phyloP scores from a whole-genome alignment of 371 early-diverging fungal genomes.

The Lichtheimia ramosa region DNA sequence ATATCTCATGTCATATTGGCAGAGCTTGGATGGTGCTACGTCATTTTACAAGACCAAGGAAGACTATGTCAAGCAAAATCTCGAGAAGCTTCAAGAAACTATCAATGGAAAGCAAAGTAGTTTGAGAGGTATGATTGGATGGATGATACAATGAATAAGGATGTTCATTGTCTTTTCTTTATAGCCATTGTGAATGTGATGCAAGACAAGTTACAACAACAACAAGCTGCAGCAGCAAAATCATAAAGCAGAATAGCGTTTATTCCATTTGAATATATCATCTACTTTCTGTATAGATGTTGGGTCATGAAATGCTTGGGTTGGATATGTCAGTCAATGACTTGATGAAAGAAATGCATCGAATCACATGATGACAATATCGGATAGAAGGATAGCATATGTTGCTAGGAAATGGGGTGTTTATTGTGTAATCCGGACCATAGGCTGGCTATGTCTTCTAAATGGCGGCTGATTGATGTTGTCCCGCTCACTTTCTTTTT shows the following conservation, averaged over 20 bases:
- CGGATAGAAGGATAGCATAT: no score
- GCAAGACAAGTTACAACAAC: constrained; percentile 51
- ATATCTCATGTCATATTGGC: background rate
- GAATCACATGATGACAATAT: no score
- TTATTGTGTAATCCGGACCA: no score
- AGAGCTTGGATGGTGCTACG: constrained; percentile 74
- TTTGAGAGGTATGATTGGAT: constrained; percentile 58
- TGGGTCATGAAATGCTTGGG: no score
- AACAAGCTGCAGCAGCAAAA: constrained; percentile 20
- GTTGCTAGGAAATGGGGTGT: no score
- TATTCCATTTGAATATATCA: no score
- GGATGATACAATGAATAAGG: background rate
- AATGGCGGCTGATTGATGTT: no score
- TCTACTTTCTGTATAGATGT: no score
- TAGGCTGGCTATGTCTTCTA: no score
- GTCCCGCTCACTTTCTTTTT: no score
- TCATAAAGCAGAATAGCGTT: background rate
- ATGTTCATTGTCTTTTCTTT: background rate
- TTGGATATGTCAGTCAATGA: no score
- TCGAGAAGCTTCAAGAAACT: constrained; percentile 76
- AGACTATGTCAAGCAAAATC: constrained; percentile 70
- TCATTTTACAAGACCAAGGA: constrained; percentile 79
- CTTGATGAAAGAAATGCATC: no score
- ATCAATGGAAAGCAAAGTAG: constrained; percentile 75
- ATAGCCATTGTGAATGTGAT: constrained; percentile 52